phyloP scores from a whole-genome alignment of 257 asterid species.

The Solanum appendiculatum region DNA sequence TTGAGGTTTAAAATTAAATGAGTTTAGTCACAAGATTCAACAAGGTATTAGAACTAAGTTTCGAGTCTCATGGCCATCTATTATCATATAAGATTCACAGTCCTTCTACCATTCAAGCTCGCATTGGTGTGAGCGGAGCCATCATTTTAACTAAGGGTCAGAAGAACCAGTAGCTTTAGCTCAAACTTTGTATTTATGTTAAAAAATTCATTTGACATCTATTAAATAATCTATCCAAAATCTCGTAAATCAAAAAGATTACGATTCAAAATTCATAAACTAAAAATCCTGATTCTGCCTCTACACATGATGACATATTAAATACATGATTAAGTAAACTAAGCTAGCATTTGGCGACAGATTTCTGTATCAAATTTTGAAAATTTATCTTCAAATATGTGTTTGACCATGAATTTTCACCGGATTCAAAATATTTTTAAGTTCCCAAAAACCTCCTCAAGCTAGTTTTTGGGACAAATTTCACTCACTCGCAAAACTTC shows the following conservation, averaged over 20 bases:
- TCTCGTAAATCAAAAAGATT: neutral
- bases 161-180: neutral
- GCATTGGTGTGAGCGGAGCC: neutral
- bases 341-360: neutral
- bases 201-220: neutral
- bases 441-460: neutral
- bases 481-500: no score
- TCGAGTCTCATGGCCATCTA: neutral
- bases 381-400: neutral
- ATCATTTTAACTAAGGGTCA: neutral
- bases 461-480: no score
- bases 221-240: neutral
- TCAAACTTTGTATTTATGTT: neutral
- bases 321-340: neutral
- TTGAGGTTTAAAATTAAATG: neutral
- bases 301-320: neutral
- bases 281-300: neutral
- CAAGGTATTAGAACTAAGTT: neutral
- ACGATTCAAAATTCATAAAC: neutral
- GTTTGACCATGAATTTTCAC: neutral
- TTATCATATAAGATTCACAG: neutral
- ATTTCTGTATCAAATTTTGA: no score
- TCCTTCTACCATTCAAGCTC: neutral
- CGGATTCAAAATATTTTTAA: neutral
- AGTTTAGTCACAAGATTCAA: neutral